Evolutionary conservation across 306 rosid species (phyloP), one percentile per base, ranked within the genome.

Genomic region (Rosa persica): DNA sequence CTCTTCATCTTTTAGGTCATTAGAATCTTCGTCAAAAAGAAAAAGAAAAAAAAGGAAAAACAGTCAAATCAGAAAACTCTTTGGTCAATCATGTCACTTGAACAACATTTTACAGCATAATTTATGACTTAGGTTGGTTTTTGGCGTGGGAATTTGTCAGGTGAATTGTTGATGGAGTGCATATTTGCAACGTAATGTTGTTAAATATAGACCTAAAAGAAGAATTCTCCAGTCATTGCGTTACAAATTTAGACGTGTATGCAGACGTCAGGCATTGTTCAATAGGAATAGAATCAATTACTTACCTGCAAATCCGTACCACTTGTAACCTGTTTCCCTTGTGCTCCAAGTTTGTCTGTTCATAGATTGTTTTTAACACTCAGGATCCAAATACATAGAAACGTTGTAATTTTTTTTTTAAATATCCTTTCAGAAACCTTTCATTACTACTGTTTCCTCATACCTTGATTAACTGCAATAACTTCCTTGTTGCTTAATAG

Each of bases 401-500:
- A n/a, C 54, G n/a, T 68, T 43, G n/a, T 17, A 0, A 0, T 11
- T 12, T 12, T 12, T 17, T 4, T 52, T 3, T 19, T 52, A 6
- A 4, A 20, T n/a, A n/a, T 20, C 25, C 9, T 15, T 15, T 3
- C 0, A 17, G 13, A 16, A 36, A 9, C 58, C 8, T 9, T 55
- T 80, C 1, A 58, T 15, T 11, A 61, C 2, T 61, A 25, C 52
- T 47, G 4, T 10, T 55, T 49, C n/a, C 75, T 46, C 85, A 0
- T 76, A 79, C 97, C 97, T 88, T 92, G 97, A 80, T 92, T 90
- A 78, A 90, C 93, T 36, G 92, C 93, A 74, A 92, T 90, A 36
- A 92, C 93, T 74, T 89, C 90, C 23, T 23, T 54, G 81, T 92
- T 92, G 87, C 85, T 75, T n/a, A 92, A 83, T 54, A 92, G 27